Base-by-base conservation (phyloP, 202 grass and related monocot genomes). In the Setaria viridis region DNA sequence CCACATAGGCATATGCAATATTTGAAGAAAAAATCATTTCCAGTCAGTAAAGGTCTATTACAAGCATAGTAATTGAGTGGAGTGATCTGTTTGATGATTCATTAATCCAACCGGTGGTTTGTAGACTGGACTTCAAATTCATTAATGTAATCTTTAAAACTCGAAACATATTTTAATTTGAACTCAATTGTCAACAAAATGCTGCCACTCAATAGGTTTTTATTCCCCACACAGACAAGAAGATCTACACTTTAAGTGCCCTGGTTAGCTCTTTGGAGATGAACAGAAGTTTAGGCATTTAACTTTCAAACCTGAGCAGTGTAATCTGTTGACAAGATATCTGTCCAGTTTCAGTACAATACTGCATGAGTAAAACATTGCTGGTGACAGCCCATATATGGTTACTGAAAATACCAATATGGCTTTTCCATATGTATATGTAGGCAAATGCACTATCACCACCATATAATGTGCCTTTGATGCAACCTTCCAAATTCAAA, bases 1-100 rank as follows among this genome's bases (percentile, higher is more conserved):
- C 78, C 66, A 78, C 62, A 86, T 71, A 58, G 41, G 11, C 2
- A 67, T 63, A 47, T 59, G 5, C 8, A 66, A 9, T 49, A 80
- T 80, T 79, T 71, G 15, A 0, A 20, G 20, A 33, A 72, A 16
- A 39, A 39, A 54, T 21, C 48, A 47, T 48, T 21, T 54, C 21
- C 16, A 37, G 4, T 34, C 21, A 64, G 33, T 51, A 71, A 54
- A 72, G 33, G 41, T 25, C 11, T 59, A 69, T 7, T 70, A 53
- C n/a, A 10, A 32, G 20, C 51, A 65, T 13, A 57, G 50, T 33
- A 14, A 76, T 14, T 13, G 54, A 76, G 19, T 76, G 0, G 34
- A 59, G 20, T 58, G 34, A 42, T 58, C 5, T n/a, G 51, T 56
- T 39, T 35, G 11, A 58, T 58, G 73, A 53, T 76, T 76, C 53